Evolutionary conservation across 257 asterid species (phyloP).

Genomic region (Eustoma russellianum): DNA sequence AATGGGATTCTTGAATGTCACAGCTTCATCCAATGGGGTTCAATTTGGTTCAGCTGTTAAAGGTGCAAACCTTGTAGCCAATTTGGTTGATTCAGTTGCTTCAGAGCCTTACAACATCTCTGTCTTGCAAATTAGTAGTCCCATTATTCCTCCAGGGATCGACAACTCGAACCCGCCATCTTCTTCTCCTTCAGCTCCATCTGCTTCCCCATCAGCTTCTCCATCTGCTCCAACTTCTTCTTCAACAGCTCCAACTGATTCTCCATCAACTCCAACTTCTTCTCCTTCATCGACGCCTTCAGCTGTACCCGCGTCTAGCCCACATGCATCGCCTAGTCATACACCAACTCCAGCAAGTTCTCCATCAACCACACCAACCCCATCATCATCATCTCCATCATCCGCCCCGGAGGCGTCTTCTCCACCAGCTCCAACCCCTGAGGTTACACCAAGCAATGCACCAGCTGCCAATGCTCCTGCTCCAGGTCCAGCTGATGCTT

Average conservation of each 20-base stretch:
- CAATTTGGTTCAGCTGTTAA: conserved; percentile 33
- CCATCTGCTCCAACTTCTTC: conserved; percentile 5
- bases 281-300: conserved; percentile 1
- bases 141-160: conserved; percentile 43
- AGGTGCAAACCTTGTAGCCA: conserved; percentile 28
- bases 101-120: conserved; percentile 45
- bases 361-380: conserved; percentile 5
- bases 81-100: conserved; percentile 25
- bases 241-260: not conserved
- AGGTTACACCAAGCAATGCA: not conserved
- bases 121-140: conserved; percentile 35
- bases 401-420: too few species aligned
- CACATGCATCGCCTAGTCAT: not conserved
- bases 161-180: conserved; percentile 17
- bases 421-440: conserved; percentile 7
- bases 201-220: conserved; percentile 5
- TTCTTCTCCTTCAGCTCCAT: conserved; percentile 7
- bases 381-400: too few species aligned
- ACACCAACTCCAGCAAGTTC: conserved; percentile 1
- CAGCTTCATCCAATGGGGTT: conserved; percentile 11
- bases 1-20: conserved; percentile 41
- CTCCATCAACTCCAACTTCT: too few species aligned
- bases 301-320: conserved; percentile 11
- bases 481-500: conserved; percentile 7
- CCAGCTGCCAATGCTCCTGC: conserved; percentile 16